Base-by-base conservation (phyloP, 768 basidiomycete genomes). In the Calocybe gangraenosa region DNA sequence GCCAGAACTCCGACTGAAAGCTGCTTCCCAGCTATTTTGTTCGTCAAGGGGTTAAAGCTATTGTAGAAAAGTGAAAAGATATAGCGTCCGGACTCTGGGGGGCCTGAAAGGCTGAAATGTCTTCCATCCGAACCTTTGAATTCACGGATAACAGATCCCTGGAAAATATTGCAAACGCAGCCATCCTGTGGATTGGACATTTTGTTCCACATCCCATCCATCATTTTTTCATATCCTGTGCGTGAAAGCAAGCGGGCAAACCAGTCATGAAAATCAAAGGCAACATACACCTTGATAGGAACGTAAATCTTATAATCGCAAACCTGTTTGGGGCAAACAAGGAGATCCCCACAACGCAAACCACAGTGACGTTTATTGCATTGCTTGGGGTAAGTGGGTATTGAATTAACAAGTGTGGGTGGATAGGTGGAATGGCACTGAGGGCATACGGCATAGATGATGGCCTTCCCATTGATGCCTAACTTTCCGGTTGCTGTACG, bases 21-120 rank as follows among this genome's bases (percentile, higher is more conserved):
- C 7, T 45, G 50, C 19, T 63, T 63, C 2, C 65, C 63, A 1
- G 52, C 45, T 2, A 42, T 8, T 11, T 49, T 58, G 50, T 63
- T 67, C 0, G 53, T 46, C 0, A 11, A n/a, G 13, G 64, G 62
- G 40, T 70, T 69, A 58, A 70, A 70, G 35, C 19, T 14, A 22
- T 39, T 21, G 25, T 6, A 37, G 18, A 55, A 47, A 0, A 72
- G 49, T 0, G 53, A 47, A 40, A 72, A 70, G 3, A 60, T 14
- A 18, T 62, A 65, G 1, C 47, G 53, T 2, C 59, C 51, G 17
- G 47, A 40, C 42, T 34, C 42, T 2, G 48, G 39, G 6, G 38
- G 40, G 30, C 53, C 47, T 10, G 32, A 44, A 1, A 46, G 5
- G 21, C 55, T 55, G 37, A 60, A 61, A 32, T 54, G 58, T 13